Conservation (phyloP, 371 early-diverging fungal species). For the Mortierella sp. region DNA sequence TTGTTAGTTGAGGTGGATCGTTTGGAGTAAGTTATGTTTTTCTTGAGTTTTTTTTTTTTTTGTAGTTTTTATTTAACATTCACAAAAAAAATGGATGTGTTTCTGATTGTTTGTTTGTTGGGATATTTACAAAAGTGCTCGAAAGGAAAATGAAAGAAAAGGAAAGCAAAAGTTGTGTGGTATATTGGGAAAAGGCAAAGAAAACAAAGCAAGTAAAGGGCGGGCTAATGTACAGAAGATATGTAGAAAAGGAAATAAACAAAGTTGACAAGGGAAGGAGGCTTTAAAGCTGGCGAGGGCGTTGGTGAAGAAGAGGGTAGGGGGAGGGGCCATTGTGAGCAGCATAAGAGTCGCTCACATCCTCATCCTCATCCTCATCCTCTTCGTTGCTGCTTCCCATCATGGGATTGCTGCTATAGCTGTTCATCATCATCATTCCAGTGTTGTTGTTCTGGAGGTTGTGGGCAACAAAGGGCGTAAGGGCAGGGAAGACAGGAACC, state of each 20-base stretch:
- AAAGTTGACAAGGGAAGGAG: neutral
- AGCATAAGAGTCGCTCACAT: conserved; percentile 29
- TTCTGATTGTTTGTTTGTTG: neutral
- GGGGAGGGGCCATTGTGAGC: neutral
- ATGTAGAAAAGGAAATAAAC: neutral
- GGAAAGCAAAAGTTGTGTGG: neutral
- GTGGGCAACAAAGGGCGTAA: conserved; percentile 17
- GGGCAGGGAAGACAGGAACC: conserved; percentile 27
- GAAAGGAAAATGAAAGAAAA: conserved; percentile 7
- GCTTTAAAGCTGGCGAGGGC: conserved; percentile 8
- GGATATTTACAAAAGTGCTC: conserved; percentile 20
- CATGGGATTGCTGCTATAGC: conserved; percentile 1
- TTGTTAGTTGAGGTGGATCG: neutral
- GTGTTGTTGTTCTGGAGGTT: conserved; percentile 13
- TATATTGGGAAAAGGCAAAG: conserved; percentile 7
- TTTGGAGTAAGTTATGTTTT: neutral
- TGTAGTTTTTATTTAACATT: neutral
- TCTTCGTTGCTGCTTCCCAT: conserved; percentile 36
- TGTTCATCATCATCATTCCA: conserved; percentile 4
- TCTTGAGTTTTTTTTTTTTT: neutral
- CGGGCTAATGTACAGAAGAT: neutral
- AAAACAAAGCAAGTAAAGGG: neutral
- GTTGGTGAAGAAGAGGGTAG: conserved; percentile 8
- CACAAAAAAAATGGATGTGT: neutral
- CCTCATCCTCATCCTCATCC: conserved; percentile 43